Evolutionary conservation across 371 early-diverging fungal genomes (phyloP), one percentile per base, ranked within the genome.

Genomic region (Circinella minor): DNA sequence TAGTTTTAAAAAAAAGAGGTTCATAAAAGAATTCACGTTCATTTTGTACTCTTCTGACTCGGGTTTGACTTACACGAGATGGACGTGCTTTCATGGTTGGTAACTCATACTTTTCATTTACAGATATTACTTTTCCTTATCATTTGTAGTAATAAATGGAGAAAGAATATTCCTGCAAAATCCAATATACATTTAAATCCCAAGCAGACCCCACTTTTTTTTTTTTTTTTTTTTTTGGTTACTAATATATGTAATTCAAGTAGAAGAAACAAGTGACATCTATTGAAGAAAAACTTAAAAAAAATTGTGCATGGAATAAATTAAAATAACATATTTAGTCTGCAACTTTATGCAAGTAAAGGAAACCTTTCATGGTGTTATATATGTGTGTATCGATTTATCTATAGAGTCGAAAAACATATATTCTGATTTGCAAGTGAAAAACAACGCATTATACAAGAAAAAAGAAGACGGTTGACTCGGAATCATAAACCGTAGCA

Each of bases 401-500:
- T 9, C 39, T 6, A 39, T 39, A 39, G 39, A 34, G n/a, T 17
- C 7, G n/a, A 57, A 8, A 57, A 57, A 1, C 7, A 57, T 57
- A 27, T 27, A 34, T 4, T 27, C 6, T 57, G 34, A 57, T 57
- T 57, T 57, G n/a, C 57, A 57, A 17, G 57, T 27, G 27, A 27
- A 57, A 13, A 15, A 1, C 14, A 51, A 0, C 8, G 14, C 7
- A 51, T 13, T 13, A n/a, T 5, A 57, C 7, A 57, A 10, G 6
- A 57, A 17, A 7, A 57, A 57, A 11, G 34, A 57, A 57, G 27
- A 57, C 36, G 6, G 57, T 11, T 27, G 4, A 57, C 0, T 57
- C 57, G 57, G 57, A 57, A 57, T 34, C 1, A 57, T 8, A n/a
- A 57, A 57, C 57, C 34, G 57, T 57, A 57, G 57, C 57, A 57